Base-by-base conservation (phyloP, 2,329 filamentous ascomycete species). In the Cordyceps pruinosa region DNA sequence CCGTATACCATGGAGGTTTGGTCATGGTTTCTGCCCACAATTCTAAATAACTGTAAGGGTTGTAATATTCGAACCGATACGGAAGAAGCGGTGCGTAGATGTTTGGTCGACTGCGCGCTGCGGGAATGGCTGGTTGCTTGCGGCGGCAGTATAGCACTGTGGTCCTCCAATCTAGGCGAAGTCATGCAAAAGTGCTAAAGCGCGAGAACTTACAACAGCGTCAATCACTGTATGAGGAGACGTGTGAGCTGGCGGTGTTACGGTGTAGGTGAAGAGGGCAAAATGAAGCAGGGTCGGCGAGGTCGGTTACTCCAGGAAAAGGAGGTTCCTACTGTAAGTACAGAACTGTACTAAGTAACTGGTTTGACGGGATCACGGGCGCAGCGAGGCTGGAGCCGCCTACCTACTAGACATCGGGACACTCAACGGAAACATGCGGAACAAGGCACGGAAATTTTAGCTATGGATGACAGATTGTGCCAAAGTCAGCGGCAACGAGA, bases 401-500 rank as follows among this genome's bases (percentile, higher is more conserved):
- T n/a, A n/a, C n/a, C n/a, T n/a, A n/a, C n/a, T n/a, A 39, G 30
- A 32, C 15, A n/a, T 48, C 34, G 32, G 44, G 37, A 9, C 26
- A 23, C 35, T 51, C 55, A n/a, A 57, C 55, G 55, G 55, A 51
- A 57, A 57, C 55, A 57, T 57, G 55, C 55, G 55, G 55, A 57
- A 57, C 47, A 21, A 19, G 26, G 21, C 6, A 56, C 46, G 47
- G 45, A 45, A 57, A 57, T 28, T 21, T 57, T 57, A 45, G 55
- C 47, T 51, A 37, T 32, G 21, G 4, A 37, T 50, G 25, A 25
- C 53, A n/a, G 45, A 42, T 26, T 32, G 26, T 56, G 34, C 19
- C 23, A 37, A 34, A 48, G 26, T 30, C 10, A n/a, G 8, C 5
- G 34, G 34, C 44, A 13, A 19, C 13, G 47, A 15, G 26, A 26